A percentile compares a stretch with the other conserved stretches of the same genome.
phyloP scores from a whole-genome alignment of 1,284 basidiomycete genomes.

The Coniferiporia weirii region DNA sequence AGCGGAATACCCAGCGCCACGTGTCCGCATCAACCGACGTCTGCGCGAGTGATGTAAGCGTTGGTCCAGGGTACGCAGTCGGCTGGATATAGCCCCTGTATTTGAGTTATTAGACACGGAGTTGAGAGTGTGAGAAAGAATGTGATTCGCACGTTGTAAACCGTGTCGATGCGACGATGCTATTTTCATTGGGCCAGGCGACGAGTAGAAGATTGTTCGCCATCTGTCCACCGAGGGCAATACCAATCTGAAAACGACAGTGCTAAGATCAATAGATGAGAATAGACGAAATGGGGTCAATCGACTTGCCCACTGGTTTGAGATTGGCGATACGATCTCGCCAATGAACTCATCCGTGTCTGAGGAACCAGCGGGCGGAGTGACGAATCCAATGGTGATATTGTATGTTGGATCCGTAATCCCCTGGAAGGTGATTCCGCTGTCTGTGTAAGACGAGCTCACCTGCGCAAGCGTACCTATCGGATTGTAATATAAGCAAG shows the following conservation, averaged over 20 bases:
- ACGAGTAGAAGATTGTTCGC: slow-evolving; percentile 47
- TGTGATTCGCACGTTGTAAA: slow-evolving; percentile 39
- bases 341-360: slow-evolving; percentile 51
- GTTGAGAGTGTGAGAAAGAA: not conserved
- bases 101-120: not conserved
- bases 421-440: slow-evolving; percentile 49
- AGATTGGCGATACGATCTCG: slow-evolving; percentile 52
- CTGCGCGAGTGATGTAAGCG: slow-evolving; percentile 38
- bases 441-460: slow-evolving; percentile 16
- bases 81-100: slow-evolving; percentile 37
- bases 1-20: slow-evolving; percentile 54
- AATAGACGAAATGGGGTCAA: not conserved
- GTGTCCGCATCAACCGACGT: slow-evolving; percentile 42
- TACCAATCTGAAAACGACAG: slow-evolving; percentile 28
- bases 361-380: slow-evolving; percentile 39
- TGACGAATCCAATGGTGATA: slow-evolving; percentile 47
- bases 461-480: slow-evolving; percentile 2
- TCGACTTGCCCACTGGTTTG: slow-evolving; percentile 38
- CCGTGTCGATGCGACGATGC: slow-evolving; percentile 47
- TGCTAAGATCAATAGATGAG: not conserved
- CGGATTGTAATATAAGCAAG: not conserved
- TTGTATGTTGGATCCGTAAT: slow-evolving; percentile 42
- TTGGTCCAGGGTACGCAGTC: slow-evolving; percentile 38
- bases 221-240: slow-evolving; percentile 49
- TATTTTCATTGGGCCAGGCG: slow-evolving; percentile 50